These are phyloP conservation scores for Eimeria praecox DNA, from an alignment of 169 alveolate species.

Conservation along the genomic window DNA sequence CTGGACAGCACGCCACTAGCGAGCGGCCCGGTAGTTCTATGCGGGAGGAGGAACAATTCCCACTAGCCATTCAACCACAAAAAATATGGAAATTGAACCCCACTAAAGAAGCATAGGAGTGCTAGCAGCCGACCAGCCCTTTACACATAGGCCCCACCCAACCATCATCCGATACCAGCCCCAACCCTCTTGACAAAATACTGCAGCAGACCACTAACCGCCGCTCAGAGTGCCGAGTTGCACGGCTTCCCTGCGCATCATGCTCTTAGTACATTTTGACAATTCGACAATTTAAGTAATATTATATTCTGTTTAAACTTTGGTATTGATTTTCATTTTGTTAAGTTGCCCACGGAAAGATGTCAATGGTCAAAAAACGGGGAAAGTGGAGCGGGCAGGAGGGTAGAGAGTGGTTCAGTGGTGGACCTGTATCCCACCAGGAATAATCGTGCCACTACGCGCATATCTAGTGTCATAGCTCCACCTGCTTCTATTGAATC, in stretches of 20 bases:
- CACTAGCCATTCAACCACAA: neutral
- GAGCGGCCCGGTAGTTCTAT: neutral
- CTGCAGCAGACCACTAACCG: neutral
- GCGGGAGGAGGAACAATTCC: neutral
- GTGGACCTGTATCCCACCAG: neutral
- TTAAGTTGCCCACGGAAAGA: neutral
- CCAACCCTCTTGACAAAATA: neutral
- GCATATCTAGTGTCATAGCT: neutral
- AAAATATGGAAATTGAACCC: neutral
- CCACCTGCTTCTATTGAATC: neutral
- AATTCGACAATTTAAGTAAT: no score
- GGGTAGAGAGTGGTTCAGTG: slow-evolving; percentile 29
- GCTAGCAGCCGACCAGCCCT: neutral
- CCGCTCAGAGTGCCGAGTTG: neutral
- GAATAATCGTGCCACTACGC: neutral
- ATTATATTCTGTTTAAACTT: neutral
- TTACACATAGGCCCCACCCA: slow-evolving; percentile 3
- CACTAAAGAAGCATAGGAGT: neutral
- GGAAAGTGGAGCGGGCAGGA: neutral
- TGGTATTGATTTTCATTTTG: neutral
- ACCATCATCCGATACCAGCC: slow-evolving; percentile 2
- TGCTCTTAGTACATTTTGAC: neutral
- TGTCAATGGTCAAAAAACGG: neutral
- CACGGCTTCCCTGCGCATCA: neutral
- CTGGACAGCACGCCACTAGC: neutral